Base-by-base conservation (phyloP, 2,329 filamentous ascomycete species). In the Fonsecaea nubica region DNA sequence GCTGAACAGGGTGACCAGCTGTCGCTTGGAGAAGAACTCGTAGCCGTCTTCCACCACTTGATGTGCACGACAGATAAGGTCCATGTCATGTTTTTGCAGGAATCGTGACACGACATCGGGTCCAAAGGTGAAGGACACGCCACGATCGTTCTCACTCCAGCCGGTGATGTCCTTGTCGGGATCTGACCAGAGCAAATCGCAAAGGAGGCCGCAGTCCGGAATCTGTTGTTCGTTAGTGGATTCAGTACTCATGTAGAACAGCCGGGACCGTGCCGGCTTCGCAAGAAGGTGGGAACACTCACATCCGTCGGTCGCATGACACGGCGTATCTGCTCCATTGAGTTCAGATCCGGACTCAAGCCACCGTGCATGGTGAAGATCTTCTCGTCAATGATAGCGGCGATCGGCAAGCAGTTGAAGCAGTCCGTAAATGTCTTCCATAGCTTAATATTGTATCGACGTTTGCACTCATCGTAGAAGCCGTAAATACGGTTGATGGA, bases 331-430 rank as follows among this genome's bases (percentile, higher is more conserved):
- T 99, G 94, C 85, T 99, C 95, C 95, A 99, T 99, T 38, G 93
- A 97, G 86, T 98, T 97, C 72, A 99, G 86, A 79, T 97, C 95
- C 53, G 95, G 95, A 80, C 93, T 97, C 76, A 99, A 84, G 77
- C 95, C 95, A 78, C 95, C 95, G 82, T 99, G 95, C 94, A 99
- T 97, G 77, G 93, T 97, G 85, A 99, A 98, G 78, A 99, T 99
- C 90, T 98, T 99, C 86, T 97, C 95, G 77, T 97, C 94, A 75
- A 99, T 97, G 82, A 99, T 99, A 73, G 95, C 94, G 65, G 94
- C 95, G 80, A 99, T 98, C 56, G 94, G 94, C 77, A 98, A 83
- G 83, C 93, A 97, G 86, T 99, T 99, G 88, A 99, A 99, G 86
- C 93, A 97, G 80, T 99, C 94, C 71, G 93, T 97, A 79, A 99